Base-by-base conservation (phyloP, 2,329 filamentous ascomycete species). In the Talaromyces sp. region DNA sequence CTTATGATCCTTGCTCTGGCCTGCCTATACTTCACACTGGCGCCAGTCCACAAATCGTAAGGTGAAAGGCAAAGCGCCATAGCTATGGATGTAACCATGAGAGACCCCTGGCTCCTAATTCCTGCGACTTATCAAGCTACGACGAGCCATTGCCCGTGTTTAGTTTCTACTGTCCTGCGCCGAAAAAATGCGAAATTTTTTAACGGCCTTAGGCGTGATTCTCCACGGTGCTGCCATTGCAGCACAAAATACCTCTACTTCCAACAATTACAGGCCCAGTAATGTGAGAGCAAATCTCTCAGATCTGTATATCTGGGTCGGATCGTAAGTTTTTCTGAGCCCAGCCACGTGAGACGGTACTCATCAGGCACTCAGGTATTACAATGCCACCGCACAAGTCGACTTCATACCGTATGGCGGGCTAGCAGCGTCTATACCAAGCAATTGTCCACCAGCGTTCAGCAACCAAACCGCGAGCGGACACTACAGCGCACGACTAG, bases 381-480 rank as follows among this genome's bases (percentile, higher is more conserved):
- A 61, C 45, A 61, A 61, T 41, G 59, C 59, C 19, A 61, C 59
- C 19, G 59, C 59, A 39, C 45, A 61, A 39, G 27, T 61, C 45
- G 45, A 61, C 45, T 50, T 61, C 27, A 27, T 27, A 25, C 59
- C 59, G 43, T 61, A 39, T 52, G 31, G 43, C 33, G 59, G 59
- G 19, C 10, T 27, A 27, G 27, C 43, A 10, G 59, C 41, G 15
- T 50, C 59, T 61, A 5, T 50, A 17, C 19, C 5, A n/a, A 61
- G 31, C 25, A 17, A 37, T 15, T 61, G 59, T 31, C 33, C 45
- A 52, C 45, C 31, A 27, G 27, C 27, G 6, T 27, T 27, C 27
- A 27, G 27, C 27, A 33, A 27, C 27, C 27, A 27, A 27, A 27
- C 27, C 27, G 27, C 59, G 13, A 37, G 43, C n/a, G 41, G 17